phyloP scores from a whole-genome alignment of 2,329 filamentous ascomycete species.

The Penicillium sp. region DNA sequence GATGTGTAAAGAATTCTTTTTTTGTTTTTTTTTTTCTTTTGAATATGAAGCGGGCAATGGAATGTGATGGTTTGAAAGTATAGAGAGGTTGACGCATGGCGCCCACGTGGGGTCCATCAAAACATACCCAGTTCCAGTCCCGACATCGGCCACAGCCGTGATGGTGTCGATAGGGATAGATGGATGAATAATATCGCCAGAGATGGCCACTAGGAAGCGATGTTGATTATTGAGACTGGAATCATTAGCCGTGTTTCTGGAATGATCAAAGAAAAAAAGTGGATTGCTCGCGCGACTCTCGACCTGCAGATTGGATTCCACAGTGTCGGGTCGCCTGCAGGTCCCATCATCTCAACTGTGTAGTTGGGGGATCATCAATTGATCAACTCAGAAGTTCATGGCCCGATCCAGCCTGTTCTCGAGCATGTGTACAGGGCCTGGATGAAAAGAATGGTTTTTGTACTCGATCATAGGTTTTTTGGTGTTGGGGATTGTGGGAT shows the following conservation, averaged over 20 bases:
- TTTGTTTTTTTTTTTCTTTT: too few species aligned
- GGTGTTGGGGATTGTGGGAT: too few species aligned
- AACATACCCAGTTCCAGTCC: constrained; percentile 31
- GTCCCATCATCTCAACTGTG: background rate
- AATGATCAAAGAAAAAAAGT: background rate
- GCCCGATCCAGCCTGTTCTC: background rate
- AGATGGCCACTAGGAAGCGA: constrained; percentile 21
- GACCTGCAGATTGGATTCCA: constrained; percentile 1
- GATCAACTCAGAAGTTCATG: background rate
- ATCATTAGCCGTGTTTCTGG: background rate
- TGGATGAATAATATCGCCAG: constrained; percentile 22
- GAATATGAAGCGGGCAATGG: too few species aligned
- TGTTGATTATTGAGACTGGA: constrained; percentile 27
- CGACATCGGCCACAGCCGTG: constrained; percentile 25
- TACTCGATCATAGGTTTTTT: too few species aligned
- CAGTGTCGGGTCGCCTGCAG: constrained; percentile 1
- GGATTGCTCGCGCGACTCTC: too few species aligned
- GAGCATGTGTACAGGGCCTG: too few species aligned
- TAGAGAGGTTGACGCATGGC: background rate
- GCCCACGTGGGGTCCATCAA: background rate
- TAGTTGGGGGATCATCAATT: too few species aligned
- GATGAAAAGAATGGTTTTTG: background rate
- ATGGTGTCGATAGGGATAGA: constrained; percentile 22
- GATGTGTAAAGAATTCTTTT: too few species aligned
- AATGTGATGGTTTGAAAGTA: background rate